Evolutionary conservation across 768 basidiomycete species (phyloP).

Genomic region (Exidia glandulosa): DNA sequence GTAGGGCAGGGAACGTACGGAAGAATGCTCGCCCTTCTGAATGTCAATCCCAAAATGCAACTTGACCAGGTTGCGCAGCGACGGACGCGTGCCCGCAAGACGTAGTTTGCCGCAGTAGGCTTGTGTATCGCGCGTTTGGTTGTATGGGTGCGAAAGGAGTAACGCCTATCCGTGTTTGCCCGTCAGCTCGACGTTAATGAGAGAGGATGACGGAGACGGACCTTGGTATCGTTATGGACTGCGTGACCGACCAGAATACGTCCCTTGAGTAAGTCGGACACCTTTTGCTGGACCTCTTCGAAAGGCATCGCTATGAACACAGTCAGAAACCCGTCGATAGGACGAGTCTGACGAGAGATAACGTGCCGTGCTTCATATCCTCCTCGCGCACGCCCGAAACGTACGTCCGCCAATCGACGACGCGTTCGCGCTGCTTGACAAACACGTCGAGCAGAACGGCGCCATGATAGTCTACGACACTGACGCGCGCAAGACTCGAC

Average conservation of each 20-base stretch:
- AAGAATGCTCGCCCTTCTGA: slow-evolving; percentile 82
- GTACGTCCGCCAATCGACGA: slow-evolving; percentile 87
- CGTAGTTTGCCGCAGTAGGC: slow-evolving; percentile 46
- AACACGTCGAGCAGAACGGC: slow-evolving; percentile 71
- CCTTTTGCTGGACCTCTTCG: slow-evolving; percentile 64
- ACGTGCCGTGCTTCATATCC: slow-evolving; percentile 60
- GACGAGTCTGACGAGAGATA: background rate
- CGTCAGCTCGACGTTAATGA: background rate
- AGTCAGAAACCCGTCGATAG: slow-evolving; percentile 27
- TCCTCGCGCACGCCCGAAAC: slow-evolving; percentile 71
- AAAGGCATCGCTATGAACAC: slow-evolving; percentile 75
- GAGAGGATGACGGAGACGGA: slow-evolving; percentile 16
- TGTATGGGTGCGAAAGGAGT: slow-evolving; percentile 58
- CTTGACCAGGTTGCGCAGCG: slow-evolving; percentile 68
- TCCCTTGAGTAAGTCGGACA: slow-evolving; percentile 66
- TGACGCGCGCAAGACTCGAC: slow-evolving; percentile 80
- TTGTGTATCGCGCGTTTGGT: slow-evolving; percentile 62
- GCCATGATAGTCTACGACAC: slow-evolving; percentile 83
- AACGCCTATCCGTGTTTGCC: slow-evolving; percentile 34
- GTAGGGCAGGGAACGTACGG: slow-evolving; percentile 40
- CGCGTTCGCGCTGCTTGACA: slow-evolving; percentile 74
- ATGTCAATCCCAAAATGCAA: slow-evolving; percentile 72
- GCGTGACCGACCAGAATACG: slow-evolving; percentile 85
- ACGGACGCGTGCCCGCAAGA: slow-evolving; percentile 46
- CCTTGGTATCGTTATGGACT: slow-evolving; percentile 82